Evolutionary conservation across 768 basidiomycete species (phyloP), one percentile per base, ranked within the genome.

Genomic region (Wakefieldia striispora): DNA sequence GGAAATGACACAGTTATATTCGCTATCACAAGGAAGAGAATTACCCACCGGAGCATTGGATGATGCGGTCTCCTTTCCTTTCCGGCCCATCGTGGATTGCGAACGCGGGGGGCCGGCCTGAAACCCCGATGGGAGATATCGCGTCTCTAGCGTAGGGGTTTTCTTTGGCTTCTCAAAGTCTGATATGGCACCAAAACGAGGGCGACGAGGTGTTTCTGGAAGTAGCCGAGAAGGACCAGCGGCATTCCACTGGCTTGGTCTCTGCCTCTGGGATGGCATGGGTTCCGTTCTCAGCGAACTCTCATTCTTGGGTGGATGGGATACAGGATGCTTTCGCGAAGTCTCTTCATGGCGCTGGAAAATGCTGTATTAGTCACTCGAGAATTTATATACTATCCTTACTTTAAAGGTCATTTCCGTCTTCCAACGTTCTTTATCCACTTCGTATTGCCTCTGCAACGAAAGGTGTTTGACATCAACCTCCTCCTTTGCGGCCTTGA

Each of bases 361-460:
- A 40, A 51, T 44, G 53, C 44, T 37, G 35, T 26, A 52, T 61
- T 43, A 66, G 37, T 43, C 33, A 45, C 40, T 26, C 43, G 20
- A 46, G 20, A 17, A 56, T 16, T 33, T 33, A 45, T n/a, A 49
- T 11, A 49, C 11, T 16, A 7, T 55, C 40, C 73, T 44, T 68
- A 86, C 88, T 69, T 80, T 86, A 72, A 91, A 89, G 20, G 76
- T 72, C 38, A 80, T 78, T 49, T 86, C 80, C 1, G 87, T 86
- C 58, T 78, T 83, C 47, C 88, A 59, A 11, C 83, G 78, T 63
- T 89, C 88, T 54, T 83, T 74, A 57, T 89, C 85, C 49, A 77
- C 80, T 56, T 81, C 81, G 69, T 82, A 71, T 40, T 83, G 77
- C 59, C 80, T 83, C 51, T 84, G 81, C 43, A 82, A 59, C 46